A percentile compares a stretch with the other conserved stretches of the same genome.
These are phyloP conservation scores for Xerocomus minutiporus DNA, from an alignment of 1,284 basidiomycete species.

Conservation along the genomic window DNA sequence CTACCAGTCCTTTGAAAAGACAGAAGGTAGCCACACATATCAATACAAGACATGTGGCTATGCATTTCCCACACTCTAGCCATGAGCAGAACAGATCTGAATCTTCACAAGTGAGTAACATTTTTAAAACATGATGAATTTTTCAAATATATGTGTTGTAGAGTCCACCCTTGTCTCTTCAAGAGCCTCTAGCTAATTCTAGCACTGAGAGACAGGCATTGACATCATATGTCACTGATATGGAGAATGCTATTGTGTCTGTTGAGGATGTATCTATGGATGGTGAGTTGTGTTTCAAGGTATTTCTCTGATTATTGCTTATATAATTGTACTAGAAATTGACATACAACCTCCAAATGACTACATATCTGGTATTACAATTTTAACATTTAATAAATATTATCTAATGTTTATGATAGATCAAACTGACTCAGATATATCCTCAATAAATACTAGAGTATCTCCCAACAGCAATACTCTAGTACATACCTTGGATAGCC, in stretches of 20 bases:
- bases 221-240: background rate
- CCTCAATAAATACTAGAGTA: background rate
- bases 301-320: background rate
- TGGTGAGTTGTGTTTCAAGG: background rate
- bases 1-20: background rate
- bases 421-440: background rate
- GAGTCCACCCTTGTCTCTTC: background rate
- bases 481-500: background rate
- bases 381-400: background rate
- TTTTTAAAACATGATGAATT: background rate
- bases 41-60: slow-evolving; percentile 17
- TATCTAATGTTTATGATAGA: background rate
- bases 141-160: background rate
- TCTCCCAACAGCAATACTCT: background rate
- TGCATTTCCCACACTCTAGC: background rate
- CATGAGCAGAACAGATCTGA: background rate
- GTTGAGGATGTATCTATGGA: background rate
- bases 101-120: slow-evolving; percentile 7
- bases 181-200: background rate
- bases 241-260: background rate
- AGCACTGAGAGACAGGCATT: background rate
- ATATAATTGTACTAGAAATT: background rate
- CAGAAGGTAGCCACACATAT: slow-evolving; percentile 13
- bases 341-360: too few species aligned
- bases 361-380: background rate